Evolutionary conservation across 352 stramenopile species (phyloP).

Genomic region (Globisporangium polare): DNA sequence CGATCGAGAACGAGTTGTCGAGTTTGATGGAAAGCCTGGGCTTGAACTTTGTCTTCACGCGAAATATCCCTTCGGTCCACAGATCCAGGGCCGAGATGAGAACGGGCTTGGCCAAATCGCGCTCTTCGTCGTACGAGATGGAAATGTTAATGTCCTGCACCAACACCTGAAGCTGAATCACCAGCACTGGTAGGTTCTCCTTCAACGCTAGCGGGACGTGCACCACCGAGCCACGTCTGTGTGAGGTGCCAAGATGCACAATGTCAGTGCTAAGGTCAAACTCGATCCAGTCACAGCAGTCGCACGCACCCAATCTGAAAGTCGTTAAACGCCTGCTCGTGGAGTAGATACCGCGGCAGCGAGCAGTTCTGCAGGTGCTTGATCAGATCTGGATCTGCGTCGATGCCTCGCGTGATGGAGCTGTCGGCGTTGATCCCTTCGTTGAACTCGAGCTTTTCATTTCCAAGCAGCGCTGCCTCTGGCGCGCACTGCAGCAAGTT

Average conservation of each 20-base stretch:
- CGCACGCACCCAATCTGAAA: conserved; percentile 37
- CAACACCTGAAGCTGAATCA: conserved; percentile 32
- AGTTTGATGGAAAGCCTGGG: conserved; percentile 31
- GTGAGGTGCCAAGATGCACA: background rate
- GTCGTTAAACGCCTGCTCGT: conserved; percentile 30
- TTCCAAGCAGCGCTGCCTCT: conserved; percentile 31
- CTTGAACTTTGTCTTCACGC: conserved; percentile 18
- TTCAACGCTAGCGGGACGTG: conserved; percentile 13
- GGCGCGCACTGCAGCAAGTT: conserved; percentile 57
- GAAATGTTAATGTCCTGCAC: conserved; percentile 40
- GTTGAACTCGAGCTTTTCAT: conserved; percentile 15
- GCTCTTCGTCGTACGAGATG: conserved; percentile 20
- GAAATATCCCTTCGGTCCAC: conserved; percentile 51
- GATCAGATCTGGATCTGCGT: conserved; percentile 39
- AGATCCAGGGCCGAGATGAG: conserved; percentile 36
- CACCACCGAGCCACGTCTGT: conserved; percentile 15
- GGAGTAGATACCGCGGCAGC: conserved; percentile 43
- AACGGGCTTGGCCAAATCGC: conserved; percentile 34
- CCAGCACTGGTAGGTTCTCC: conserved; percentile 7
- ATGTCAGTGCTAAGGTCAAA: background rate
- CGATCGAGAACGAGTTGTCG: conserved; percentile 68
- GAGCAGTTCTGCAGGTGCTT: conserved; percentile 51
- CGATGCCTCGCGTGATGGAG: conserved; percentile 22
- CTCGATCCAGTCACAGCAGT: background rate
- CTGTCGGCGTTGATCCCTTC: conserved; percentile 20